Conservation (phyloP, 768 basidiomycete genomes). For the Cystobasidium ongulense region DNA sequence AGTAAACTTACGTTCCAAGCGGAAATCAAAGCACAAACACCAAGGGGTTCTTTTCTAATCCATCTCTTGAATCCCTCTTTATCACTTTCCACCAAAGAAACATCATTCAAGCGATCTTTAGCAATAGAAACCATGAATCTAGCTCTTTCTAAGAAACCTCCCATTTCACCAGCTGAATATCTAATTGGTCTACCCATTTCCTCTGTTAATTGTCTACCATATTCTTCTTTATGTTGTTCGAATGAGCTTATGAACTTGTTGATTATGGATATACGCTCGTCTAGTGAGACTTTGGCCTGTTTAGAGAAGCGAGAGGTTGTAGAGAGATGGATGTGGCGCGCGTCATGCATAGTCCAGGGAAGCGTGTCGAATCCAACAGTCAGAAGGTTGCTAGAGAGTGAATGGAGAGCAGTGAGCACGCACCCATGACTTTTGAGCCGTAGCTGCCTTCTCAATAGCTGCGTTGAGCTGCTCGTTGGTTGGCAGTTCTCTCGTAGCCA, state of each 20-base stretch:
- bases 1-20: constrained; percentile 72
- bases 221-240: constrained; percentile 54
- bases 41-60: constrained; percentile 74
- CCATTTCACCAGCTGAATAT: constrained; percentile 69
- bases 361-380: neutral
- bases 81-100: constrained; percentile 65
- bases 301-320: neutral
- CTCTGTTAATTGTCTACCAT: constrained; percentile 65
- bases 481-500: constrained; percentile 62
- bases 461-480: constrained; percentile 55
- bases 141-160: constrained; percentile 71
- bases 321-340: too few relatives aligned
- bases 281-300: constrained; percentile 50
- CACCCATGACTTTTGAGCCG: constrained; percentile 68
- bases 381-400: too few relatives aligned
- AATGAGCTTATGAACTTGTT: constrained; percentile 61
- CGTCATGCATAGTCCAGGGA: neutral
- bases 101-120: constrained; percentile 61
- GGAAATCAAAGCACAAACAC: constrained; percentile 76
- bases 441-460: constrained; percentile 54
- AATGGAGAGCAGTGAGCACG: neutral
- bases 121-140: constrained; percentile 80
- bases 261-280: constrained; percentile 63
- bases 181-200: constrained; percentile 92
- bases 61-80: constrained; percentile 73